A percentile compares a stretch with the other conserved stretches of the same genome.
phyloP scores from a whole-genome alignment of 1,284 basidiomycete genomes.

The Ganoderma leucocontextum region DNA sequence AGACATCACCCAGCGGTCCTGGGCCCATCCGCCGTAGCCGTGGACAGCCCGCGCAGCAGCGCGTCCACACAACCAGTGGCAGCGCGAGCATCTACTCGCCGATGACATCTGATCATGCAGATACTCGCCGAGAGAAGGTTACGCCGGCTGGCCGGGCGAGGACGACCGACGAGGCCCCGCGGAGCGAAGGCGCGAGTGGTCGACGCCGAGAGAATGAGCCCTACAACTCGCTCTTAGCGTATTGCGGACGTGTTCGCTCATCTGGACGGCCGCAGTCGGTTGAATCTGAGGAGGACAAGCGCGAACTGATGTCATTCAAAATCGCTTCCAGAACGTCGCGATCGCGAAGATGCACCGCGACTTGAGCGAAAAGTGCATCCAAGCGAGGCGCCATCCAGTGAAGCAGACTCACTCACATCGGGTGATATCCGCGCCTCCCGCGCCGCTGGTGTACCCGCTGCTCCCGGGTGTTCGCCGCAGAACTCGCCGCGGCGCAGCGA shows the following conservation, averaged over 20 bases:
- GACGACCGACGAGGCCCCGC: background rate
- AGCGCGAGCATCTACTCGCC: slow-evolving; percentile 19
- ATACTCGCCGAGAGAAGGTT: slow-evolving; percentile 18
- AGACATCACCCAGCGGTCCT: no score
- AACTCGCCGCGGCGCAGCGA: slow-evolving; percentile 82
- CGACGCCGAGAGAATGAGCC: slow-evolving; percentile 20
- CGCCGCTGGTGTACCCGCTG: slow-evolving; percentile 62
- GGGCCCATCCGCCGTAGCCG: no score
- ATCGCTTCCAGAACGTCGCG: background rate
- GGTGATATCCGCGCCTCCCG: slow-evolving; percentile 64
- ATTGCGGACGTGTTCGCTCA: slow-evolving; percentile 78
- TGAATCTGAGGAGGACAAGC: no score
- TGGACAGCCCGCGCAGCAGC: no score
- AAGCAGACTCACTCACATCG: slow-evolving; percentile 69
- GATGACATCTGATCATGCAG: slow-evolving; percentile 27
- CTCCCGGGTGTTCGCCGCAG: slow-evolving; percentile 68
- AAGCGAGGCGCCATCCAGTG: slow-evolving; percentile 22
- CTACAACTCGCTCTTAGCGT: slow-evolving; percentile 69
- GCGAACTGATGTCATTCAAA: slow-evolving; percentile 42
- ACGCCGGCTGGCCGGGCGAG: slow-evolving; percentile 10
- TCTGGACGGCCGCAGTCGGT: slow-evolving; percentile 81
- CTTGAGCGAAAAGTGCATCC: slow-evolving; percentile 10
- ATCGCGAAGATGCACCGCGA: slow-evolving; percentile 21
- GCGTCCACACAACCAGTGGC: no score
- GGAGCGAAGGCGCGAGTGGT: background rate